Base-by-base conservation (phyloP, 2,329 filamentous ascomycete genomes). In the Anthostomella pinea region DNA sequence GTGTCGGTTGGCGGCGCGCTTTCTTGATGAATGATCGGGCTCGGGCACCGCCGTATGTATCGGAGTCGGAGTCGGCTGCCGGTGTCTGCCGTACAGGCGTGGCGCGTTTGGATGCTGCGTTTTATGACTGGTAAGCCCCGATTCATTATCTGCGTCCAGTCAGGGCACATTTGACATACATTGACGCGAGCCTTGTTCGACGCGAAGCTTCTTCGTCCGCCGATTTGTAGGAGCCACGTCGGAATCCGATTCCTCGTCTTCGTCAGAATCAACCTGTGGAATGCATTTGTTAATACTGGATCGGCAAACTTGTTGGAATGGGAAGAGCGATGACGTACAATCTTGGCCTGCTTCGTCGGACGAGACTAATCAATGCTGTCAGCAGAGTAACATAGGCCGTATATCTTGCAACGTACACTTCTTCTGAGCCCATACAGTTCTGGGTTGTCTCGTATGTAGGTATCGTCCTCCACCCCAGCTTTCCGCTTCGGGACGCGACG, bases 351-450 rank as follows among this genome's bases (percentile, higher is more conserved):
- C 52, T 78, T 75, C 38, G 70, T 69, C 28, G 77, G 74, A 35
- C 77, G 75, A 38, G 73, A 73, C 75, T 80, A 49, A 29, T 30
- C 36, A 43, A 33, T 20, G 40, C 46, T 34, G 61, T 69, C 49
- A 68, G 62, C 51, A 51, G 37, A 46, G 38, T 31, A 38, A 32
- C 38, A 33, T 47, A 32, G 25, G 19, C 14, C 35, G 16, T 30
- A 38, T 22, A 17, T 33, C 19, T 31, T 39, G 45, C 46, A 33
- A 66, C 85, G 46, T 82, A 93, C 90, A 70, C 93, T 98, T 68
- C 93, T 80, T 53, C 93, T 81, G 51, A 98, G 73, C 30, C 93
- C 93, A 69, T 97, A 98, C 7, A 98, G 73, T 66, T 95, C 89
- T 28, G 93, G 93, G 56, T 98, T 95, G 57, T 87, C 85, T 54